Percentiles rank a stretch among this genome's conserved stretches.
Conservation (phyloP, 352 stramenopile species). For the Blastocystis sp. region DNA sequence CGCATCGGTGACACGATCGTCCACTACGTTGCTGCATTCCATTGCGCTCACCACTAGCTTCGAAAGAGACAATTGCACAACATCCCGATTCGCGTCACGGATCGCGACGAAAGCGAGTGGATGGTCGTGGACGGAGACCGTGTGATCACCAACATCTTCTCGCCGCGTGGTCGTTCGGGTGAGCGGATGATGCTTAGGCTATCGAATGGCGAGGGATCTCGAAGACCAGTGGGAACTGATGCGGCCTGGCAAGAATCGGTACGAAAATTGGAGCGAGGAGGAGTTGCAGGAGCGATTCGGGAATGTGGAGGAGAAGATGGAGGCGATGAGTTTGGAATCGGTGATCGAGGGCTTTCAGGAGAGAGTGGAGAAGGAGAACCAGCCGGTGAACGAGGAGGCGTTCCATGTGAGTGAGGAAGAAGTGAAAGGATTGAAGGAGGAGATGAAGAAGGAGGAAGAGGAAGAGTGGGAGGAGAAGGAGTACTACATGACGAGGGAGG, state of each 20-base stretch:
- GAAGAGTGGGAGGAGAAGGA: slow-evolving; percentile 43
- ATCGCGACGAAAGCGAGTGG: slow-evolving; percentile 60
- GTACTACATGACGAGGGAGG: slow-evolving; percentile 59
- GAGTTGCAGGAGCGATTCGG: slow-evolving; percentile 60
- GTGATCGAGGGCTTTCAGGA: slow-evolving; percentile 37
- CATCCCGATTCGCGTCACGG: slow-evolving; percentile 45
- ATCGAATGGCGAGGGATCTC: slow-evolving; percentile 46
- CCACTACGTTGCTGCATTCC: slow-evolving; percentile 18
- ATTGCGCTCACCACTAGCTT: neutral
- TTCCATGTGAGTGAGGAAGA: slow-evolving; percentile 9
- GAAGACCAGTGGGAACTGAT: slow-evolving; percentile 64
- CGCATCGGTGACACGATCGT: slow-evolving; percentile 57
- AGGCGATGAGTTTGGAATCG: slow-evolving; percentile 14
- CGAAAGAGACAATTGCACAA: slow-evolving; percentile 44
- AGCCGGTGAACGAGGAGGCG: neutral
- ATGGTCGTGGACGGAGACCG: slow-evolving; percentile 48
- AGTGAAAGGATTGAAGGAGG: neutral
- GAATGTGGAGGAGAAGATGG: slow-evolving; percentile 62
- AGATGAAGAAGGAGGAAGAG: neutral
- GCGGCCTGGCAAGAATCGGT: slow-evolving; percentile 45
- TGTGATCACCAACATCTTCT: slow-evolving; percentile 66
- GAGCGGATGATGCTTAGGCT: neutral
- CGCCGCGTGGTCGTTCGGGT: neutral
- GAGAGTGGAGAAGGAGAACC: slow-evolving; percentile 25
- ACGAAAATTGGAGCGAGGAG: slow-evolving; percentile 44